These are phyloP conservation scores for Penicillium glabrum DNA, from an alignment of 2,329 filamentous ascomycete species.

Conservation along the genomic window DNA sequence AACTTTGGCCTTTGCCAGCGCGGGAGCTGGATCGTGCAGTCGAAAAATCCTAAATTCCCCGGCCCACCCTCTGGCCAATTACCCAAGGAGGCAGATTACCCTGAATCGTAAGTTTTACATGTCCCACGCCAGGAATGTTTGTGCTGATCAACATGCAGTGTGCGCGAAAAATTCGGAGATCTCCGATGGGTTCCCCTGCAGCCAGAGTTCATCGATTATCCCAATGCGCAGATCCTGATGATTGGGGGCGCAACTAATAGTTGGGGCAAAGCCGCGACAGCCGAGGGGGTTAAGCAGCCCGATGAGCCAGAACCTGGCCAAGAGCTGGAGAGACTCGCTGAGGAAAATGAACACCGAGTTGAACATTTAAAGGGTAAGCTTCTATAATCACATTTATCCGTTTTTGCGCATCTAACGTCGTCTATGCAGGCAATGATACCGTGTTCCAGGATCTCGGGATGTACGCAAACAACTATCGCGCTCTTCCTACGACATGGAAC, in stretches of 20 bases:
- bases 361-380: conserved; percentile 54
- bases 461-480: conserved; percentile 64
- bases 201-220: conserved; percentile 72
- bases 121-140: neutral
- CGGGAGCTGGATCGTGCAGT: conserved; percentile 75
- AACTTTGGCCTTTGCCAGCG: conserved; percentile 70
- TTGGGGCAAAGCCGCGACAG: conserved; percentile 35
- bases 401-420: conserved; percentile 4
- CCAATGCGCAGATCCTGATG: conserved; percentile 73
- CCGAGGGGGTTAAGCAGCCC: conserved; percentile 48
- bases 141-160: conserved; percentile 40
- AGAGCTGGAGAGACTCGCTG: conserved; percentile 71
- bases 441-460: conserved; percentile 61
- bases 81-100: conserved; percentile 66
- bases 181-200: conserved; percentile 73
- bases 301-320: conserved; percentile 65
- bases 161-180: conserved; percentile 69
- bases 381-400: neutral
- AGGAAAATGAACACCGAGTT: conserved; percentile 71
- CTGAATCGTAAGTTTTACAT: conserved; percentile 58
- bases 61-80: conserved; percentile 65
- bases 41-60: conserved; percentile 73
- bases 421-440: conserved; percentile 53
- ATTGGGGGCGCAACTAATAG: conserved; percentile 59
- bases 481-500: conserved; percentile 62